Conservation (phyloP, 2,329 filamentous ascomycete genomes). For the Neofusicoccum sp. region DNA sequence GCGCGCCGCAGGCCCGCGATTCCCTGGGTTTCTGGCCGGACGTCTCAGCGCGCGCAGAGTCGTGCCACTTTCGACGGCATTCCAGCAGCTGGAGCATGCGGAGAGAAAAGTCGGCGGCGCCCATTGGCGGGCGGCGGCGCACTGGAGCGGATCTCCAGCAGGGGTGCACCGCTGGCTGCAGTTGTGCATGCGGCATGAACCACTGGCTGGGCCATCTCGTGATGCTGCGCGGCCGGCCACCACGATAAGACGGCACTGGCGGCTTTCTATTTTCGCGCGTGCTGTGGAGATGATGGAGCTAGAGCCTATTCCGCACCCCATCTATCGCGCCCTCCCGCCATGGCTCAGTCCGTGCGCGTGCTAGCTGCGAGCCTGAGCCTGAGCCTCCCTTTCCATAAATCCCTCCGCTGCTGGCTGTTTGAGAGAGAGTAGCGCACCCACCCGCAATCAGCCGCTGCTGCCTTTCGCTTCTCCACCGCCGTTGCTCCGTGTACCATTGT, state of each 20-base stretch:
- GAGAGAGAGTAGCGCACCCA: neutral
- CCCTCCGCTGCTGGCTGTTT: slow-evolving; percentile 3
- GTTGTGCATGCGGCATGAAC: neutral
- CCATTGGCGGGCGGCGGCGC: slow-evolving; percentile 2
- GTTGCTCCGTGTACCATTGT: neutral
- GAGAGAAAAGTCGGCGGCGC: neutral
- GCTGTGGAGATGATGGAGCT: neutral
- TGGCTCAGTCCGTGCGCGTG: slow-evolving; percentile 13
- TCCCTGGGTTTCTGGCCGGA: neutral
- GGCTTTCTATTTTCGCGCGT: slow-evolving; percentile 4
- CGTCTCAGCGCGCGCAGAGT: neutral
- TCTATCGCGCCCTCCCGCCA: slow-evolving; percentile 10
- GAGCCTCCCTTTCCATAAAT: slow-evolving; percentile 17
- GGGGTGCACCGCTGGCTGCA: neutral
- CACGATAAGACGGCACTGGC: slow-evolving; percentile 13
- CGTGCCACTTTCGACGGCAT: neutral
- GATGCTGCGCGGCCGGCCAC: neutral
- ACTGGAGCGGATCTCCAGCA: neutral
- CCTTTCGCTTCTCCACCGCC: neutral
- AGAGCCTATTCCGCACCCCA: slow-evolving; percentile 17
- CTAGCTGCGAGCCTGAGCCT: slow-evolving; percentile 17
- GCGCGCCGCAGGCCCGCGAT: neutral
- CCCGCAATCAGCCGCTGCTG: neutral
- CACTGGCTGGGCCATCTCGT: neutral
- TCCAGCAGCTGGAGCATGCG: slow-evolving; percentile 13